phyloP scores from a whole-genome alignment of 768 basidiomycete species.

The Dentipellis fragilis region DNA sequence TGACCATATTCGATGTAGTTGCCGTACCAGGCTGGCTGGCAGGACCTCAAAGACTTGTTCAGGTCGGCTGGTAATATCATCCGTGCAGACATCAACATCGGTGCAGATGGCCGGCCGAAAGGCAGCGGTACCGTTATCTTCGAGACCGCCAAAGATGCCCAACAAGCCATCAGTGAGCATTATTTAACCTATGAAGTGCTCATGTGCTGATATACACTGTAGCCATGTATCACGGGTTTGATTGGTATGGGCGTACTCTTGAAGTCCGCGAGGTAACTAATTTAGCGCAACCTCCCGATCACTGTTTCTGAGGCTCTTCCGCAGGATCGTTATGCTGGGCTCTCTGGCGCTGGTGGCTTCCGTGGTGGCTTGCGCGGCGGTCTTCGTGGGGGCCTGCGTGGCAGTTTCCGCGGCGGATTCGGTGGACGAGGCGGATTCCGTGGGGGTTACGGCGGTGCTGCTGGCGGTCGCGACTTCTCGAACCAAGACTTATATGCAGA shows the following conservation, averaged over 20 bases:
- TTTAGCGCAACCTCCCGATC: not conserved
- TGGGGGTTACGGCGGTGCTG: slow-evolving; percentile 33
- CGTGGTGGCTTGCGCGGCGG: slow-evolving; percentile 37
- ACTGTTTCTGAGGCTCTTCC: not conserved
- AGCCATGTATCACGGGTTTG: slow-evolving; percentile 97
- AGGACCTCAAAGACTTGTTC: slow-evolving; percentile 96
- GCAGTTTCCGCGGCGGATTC: slow-evolving; percentile 44
- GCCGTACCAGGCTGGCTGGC: slow-evolving; percentile 97
- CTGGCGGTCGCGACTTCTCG: slow-evolving; percentile 59
- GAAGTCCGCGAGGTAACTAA: slow-evolving; percentile 85
- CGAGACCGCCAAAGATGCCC: slow-evolving; percentile 83
- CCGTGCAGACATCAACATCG: slow-evolving; percentile 91
- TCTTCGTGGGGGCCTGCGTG: slow-evolving; percentile 41
- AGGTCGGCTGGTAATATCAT: slow-evolving; percentile 91
- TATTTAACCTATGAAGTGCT: too few species aligned
- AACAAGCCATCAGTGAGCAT: slow-evolving; percentile 79
- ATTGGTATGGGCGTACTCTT: slow-evolving; percentile 92
- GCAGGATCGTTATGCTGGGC: slow-evolving; percentile 83
- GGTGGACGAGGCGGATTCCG: slow-evolving; percentile 33
- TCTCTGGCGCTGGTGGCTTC: slow-evolving; percentile 57
- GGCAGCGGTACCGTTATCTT: slow-evolving; percentile 98
- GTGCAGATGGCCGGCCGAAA: slow-evolving; percentile 86
- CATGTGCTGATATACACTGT: slow-evolving; percentile 1
- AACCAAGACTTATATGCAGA: slow-evolving; percentile 88
- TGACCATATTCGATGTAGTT: slow-evolving; percentile 36